Conservation (phyloP, 805 yeast species). For the Naumovozyma baii region DNA sequence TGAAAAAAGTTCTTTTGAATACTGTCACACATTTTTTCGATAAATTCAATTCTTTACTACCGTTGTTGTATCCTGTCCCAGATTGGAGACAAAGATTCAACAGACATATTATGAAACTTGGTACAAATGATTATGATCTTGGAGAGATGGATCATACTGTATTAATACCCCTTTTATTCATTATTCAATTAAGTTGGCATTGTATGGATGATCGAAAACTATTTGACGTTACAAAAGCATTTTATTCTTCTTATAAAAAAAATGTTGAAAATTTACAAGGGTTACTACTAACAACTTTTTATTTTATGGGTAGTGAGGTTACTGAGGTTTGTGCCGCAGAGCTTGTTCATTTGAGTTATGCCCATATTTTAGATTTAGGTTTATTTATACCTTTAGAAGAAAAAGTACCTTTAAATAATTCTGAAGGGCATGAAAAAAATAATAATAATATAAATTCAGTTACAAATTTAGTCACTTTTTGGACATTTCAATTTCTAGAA, state of each 20-base stretch:
- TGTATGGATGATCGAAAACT: conserved; percentile 22
- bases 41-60: conserved; percentile 17
- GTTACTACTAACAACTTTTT: conserved; percentile 17
- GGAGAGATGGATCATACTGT: conserved; percentile 8
- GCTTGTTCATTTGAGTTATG: conserved; percentile 12
- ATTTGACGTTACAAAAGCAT: conserved; percentile 19
- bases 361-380: conserved; percentile 17
- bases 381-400: conserved; percentile 11
- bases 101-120: conserved; percentile 1
- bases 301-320: conserved; percentile 17
- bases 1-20: conserved; percentile 5
- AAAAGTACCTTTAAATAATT: too few relatives aligned
- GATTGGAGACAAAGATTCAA: conserved; percentile 9
- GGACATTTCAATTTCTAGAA: conserved; percentile 24
- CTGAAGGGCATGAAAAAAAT: neutral
- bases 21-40: conserved; percentile 11
- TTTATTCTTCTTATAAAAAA: conserved; percentile 7
- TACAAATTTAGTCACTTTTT: conserved; percentile 15
- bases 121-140: neutral
- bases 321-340: conserved; percentile 11
- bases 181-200: conserved; percentile 25
- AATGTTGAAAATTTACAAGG: conserved; percentile 16
- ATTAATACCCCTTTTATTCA: conserved; percentile 14
- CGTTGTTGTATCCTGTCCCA: conserved; percentile 17
- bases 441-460: conserved; percentile 4